Conservation (phyloP, 2,329 filamentous ascomycete genomes). For the Rhinocladiella similis region DNA sequence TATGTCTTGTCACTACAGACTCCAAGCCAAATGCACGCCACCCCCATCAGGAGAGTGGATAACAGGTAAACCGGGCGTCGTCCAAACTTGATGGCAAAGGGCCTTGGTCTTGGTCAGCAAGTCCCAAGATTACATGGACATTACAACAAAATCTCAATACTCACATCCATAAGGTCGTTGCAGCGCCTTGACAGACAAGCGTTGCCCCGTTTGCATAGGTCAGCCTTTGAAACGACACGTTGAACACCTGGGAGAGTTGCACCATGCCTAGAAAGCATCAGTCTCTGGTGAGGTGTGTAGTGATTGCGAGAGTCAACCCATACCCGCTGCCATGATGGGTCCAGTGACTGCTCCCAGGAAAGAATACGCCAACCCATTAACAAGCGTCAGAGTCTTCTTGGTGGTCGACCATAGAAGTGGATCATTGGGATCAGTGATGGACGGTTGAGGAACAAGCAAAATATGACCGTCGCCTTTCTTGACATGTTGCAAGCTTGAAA, state of each 20-base stretch:
- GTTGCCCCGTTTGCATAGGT: too few species aligned
- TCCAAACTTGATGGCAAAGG: constrained; percentile 44
- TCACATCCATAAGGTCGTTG: too few species aligned
- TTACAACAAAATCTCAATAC: too few species aligned
- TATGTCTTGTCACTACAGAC: constrained; percentile 29
- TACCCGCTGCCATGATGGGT: not conserved
- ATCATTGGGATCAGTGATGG: constrained; percentile 3
- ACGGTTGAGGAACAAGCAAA: constrained; percentile 2
- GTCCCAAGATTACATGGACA: too few species aligned
- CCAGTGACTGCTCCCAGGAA: constrained; percentile 1
- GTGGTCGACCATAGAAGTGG: not conserved
- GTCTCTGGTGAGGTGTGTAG: too few species aligned
- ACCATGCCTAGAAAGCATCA: too few species aligned
- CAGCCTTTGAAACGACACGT: too few species aligned
- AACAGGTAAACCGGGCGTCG: constrained; percentile 54
- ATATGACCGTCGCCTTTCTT: not conserved
- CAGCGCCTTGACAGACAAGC: too few species aligned
- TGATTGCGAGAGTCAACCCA: too few species aligned
- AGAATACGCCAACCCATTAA: not conserved
- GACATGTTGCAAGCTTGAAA: too few species aligned
- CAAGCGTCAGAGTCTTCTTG: constrained; percentile 3
- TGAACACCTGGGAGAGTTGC: too few species aligned
- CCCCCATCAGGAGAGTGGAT: constrained; percentile 54
- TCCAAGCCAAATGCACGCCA: constrained; percentile 58
- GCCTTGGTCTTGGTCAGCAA: constrained; percentile 23